These are phyloP conservation scores for Hirsutella minnesotensis DNA, from an alignment of 2,329 filamentous ascomycete species.

Conservation along the genomic window DNA sequence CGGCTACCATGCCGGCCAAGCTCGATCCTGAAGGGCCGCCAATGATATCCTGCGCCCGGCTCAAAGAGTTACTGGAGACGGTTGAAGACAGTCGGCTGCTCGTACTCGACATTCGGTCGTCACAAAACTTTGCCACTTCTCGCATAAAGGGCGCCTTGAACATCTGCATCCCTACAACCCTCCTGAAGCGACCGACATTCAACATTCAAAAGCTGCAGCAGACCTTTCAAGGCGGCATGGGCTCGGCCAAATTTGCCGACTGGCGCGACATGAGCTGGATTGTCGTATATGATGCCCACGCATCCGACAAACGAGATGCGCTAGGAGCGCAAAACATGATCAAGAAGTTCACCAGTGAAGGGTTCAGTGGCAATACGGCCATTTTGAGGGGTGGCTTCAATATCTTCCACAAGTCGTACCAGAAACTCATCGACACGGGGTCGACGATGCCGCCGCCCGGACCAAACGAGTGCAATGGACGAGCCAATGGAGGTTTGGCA, in stretches of 20 bases:
- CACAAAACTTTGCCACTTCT: conserved; percentile 65
- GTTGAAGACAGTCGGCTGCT: conserved; percentile 37
- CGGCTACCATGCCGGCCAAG: conserved; percentile 41
- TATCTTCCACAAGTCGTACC: conserved; percentile 56
- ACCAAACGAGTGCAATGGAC: conserved; percentile 7
- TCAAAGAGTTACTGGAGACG: conserved; percentile 43
- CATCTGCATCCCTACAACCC: conserved; percentile 86
- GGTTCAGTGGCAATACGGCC: conserved; percentile 60
- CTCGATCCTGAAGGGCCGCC: conserved; percentile 33
- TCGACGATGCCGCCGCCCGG: conserved; percentile 19
- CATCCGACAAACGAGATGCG: conserved; percentile 69
- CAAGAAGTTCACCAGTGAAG: conserved; percentile 83
- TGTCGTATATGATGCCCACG: conserved; percentile 76
- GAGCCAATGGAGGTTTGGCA: conserved; percentile 31
- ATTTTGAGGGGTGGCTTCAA: conserved; percentile 76
- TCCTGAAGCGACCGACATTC: conserved; percentile 84
- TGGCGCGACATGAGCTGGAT: conserved; percentile 70
- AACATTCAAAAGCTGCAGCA: conserved; percentile 78
- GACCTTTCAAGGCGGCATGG: conserved; percentile 64
- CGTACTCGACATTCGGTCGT: conserved; percentile 76
- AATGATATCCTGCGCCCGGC: conserved; percentile 40
- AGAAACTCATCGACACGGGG: conserved; percentile 47
- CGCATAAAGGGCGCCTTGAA: conserved; percentile 76
- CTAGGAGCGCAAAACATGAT: conserved; percentile 72
- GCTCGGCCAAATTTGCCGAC: conserved; percentile 59